Evolutionary conservation across 495 filamentous ascomycete species (phyloP), one percentile per base, ranked within the genome.

Genomic region (Staphylotrichum longicolle): DNA sequence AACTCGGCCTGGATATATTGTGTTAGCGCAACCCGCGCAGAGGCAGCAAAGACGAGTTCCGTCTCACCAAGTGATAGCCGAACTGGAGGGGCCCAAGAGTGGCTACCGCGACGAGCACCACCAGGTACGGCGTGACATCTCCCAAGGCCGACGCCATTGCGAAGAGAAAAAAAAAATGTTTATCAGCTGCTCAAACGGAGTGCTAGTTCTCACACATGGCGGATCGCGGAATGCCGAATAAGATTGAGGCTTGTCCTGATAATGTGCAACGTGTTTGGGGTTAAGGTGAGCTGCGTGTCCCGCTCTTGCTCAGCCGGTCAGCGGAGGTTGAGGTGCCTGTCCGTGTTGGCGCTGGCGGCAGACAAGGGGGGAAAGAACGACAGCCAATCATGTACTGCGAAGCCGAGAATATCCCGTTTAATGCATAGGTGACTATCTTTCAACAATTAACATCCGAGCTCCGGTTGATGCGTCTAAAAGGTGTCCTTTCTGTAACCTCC

Each of bases 81-180:
- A 97, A 98, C 68, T 96, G 91, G 8, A 96, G 82, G 3, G 94
- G 90, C 5, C 91, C 93, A 14, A 95, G 69, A 5, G 88, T 89
- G 52, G 81, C 79, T 67, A 89, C 79, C 49, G 80, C 74, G 39
- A 91, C 78, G 46, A 90, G 73, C 64, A 86, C 78, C 66, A 86
- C 64, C 55, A 93, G 77, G 68, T 89, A 91, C 41, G 80, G 75
- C 14, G 88, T 89, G 46, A 82, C 73, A 58, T 80, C 78, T 35
- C 66, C 65, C 54, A 76, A 52, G 33, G 63, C 64, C 35, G 70
- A 70, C 46, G 76, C 47, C 76, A 77, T 81, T 56, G 44, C 53
- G 54, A 37, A n/a, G n/a, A n/a, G n/a, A 12, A 7, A 15, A 5
- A 10, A 5, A 7, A 33, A 27, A 40, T 20, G 2, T 60, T 60